Evolutionary conservation across 2,329 filamentous ascomycete genomes (phyloP).

Genomic region (Laburnicola sp.): DNA sequence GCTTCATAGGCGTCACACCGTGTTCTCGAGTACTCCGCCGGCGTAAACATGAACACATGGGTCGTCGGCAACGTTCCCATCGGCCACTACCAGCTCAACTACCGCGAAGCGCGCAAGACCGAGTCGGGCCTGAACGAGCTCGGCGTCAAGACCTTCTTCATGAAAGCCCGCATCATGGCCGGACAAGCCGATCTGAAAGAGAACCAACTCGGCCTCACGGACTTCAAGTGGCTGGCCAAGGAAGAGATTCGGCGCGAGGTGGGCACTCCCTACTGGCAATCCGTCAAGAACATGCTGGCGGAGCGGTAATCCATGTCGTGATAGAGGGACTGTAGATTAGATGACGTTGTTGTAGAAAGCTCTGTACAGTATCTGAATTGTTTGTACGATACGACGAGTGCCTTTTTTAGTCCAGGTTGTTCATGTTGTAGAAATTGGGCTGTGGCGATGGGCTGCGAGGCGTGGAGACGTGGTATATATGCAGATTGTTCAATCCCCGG

Average conservation of each 20-base stretch:
- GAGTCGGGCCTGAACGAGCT: conserved; percentile 47
- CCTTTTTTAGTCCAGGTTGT: no score
- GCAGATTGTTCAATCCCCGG: no score
- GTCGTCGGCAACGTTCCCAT: conserved; percentile 88
- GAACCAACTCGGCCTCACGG: conserved; percentile 72
- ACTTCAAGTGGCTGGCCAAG: conserved; percentile 91
- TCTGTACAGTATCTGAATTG: conserved; percentile 18
- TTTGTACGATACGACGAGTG: no score
- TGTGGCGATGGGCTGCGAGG: no score
- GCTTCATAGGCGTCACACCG: conserved; percentile 73
- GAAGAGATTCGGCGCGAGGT: conserved; percentile 78
- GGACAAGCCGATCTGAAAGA: conserved; percentile 79
- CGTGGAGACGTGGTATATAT: no score
- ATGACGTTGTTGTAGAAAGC: conserved; percentile 20
- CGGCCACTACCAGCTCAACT: conserved; percentile 70
- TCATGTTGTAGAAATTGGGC: no score
- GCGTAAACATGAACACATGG: conserved; percentile 98
- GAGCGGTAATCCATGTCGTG: conserved; percentile 65
- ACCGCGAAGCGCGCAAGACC: conserved; percentile 44
- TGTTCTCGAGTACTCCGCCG: conserved; percentile 74
- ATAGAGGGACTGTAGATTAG: conserved; percentile 13
- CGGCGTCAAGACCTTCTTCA: conserved; percentile 88
- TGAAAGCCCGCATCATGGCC: conserved; percentile 95
- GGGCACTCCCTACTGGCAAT: conserved; percentile 68
- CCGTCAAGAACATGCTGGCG: conserved; percentile 80